A percentile compares a stretch with the other conserved stretches of the same genome.
phyloP scores from a whole-genome alignment of 2,329 filamentous ascomycete genomes.

The Cladophialophora psammophila region DNA sequence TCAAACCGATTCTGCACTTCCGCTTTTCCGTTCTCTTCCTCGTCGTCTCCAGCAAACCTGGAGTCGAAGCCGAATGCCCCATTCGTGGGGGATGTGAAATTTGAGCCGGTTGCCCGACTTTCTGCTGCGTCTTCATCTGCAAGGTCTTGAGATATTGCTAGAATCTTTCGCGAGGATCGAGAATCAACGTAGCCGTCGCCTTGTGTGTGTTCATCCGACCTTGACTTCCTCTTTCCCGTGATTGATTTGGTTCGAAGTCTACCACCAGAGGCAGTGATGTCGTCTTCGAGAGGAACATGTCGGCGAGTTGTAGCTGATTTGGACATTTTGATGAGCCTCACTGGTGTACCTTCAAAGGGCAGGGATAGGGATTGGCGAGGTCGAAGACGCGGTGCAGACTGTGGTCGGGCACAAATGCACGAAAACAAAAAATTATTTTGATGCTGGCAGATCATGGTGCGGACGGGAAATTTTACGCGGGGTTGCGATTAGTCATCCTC shows the following conservation, averaged over 20 bases:
- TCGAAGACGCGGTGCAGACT: background rate
- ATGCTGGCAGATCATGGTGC: slow-evolving; percentile 5
- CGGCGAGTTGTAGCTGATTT: slow-evolving; percentile 57
- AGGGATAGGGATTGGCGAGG: background rate
- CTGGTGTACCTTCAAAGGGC: too few relatives aligned
- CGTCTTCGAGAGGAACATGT: slow-evolving; percentile 91
- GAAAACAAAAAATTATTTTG: slow-evolving; percentile 14
- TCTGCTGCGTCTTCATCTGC: slow-evolving; percentile 78
- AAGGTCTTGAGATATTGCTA: slow-evolving; percentile 87
- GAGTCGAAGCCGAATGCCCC: slow-evolving; percentile 81
- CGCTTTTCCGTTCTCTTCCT: slow-evolving; percentile 52
- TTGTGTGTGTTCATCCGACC: slow-evolving; percentile 63
- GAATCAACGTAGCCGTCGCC: slow-evolving; percentile 79
- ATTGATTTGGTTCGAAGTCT: slow-evolving; percentile 74
- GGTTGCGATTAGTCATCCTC: slow-evolving; percentile 23
- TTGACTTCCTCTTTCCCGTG: slow-evolving; percentile 71
- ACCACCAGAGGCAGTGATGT: slow-evolving; percentile 74
- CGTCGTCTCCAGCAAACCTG: slow-evolving; percentile 67
- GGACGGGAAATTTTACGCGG: slow-evolving; percentile 30
- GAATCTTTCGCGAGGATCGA: slow-evolving; percentile 84
- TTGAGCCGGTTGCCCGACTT: slow-evolving; percentile 42
- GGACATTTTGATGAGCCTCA: slow-evolving; percentile 30
- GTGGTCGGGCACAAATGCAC: background rate
- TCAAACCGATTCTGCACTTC: slow-evolving; percentile 64
- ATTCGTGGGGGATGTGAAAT: slow-evolving; percentile 55